phyloP scores from a whole-genome alignment of 257 asterid genomes.

The Solanum clarkiae region DNA sequence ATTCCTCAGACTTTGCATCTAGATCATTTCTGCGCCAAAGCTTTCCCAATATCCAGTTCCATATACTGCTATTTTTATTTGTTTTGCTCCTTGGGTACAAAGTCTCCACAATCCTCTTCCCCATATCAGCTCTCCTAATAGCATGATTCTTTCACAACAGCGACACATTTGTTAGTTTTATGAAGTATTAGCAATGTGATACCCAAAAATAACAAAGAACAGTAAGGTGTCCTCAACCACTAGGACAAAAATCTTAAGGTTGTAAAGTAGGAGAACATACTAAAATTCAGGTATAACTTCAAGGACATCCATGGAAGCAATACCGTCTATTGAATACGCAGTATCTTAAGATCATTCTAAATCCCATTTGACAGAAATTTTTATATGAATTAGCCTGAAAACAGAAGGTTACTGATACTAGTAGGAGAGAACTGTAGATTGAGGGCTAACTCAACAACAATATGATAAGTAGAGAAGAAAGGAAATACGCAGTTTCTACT shows the following conservation, averaged over 20 bases:
- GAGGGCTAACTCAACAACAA: not conserved
- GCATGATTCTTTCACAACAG: conserved; percentile 69
- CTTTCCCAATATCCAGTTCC: conserved; percentile 62
- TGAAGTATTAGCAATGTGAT: not conserved
- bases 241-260: not conserved
- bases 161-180: conserved; percentile 4
- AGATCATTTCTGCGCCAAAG: conserved; percentile 29
- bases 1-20: conserved; percentile 28
- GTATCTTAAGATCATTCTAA: not conserved
- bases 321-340: not conserved
- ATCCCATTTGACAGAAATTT: not conserved
- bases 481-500: not conserved
- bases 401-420: not conserved
- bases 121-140: conserved; percentile 79
- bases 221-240: not conserved
- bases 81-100: conserved; percentile 36
- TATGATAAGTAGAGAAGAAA: not conserved
- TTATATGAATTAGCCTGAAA: not conserved
- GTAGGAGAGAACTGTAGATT: not conserved
- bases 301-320: not conserved
- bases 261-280: not conserved
- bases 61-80: conserved; percentile 30
- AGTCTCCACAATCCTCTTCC: conserved; percentile 68
- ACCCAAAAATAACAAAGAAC: not conserved
- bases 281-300: not conserved